A percentile compares a stretch with the other conserved stretches of the same genome.
Conservation (phyloP, 495 filamentous ascomycete species). For the Aspergillus olivimuriae region DNA sequence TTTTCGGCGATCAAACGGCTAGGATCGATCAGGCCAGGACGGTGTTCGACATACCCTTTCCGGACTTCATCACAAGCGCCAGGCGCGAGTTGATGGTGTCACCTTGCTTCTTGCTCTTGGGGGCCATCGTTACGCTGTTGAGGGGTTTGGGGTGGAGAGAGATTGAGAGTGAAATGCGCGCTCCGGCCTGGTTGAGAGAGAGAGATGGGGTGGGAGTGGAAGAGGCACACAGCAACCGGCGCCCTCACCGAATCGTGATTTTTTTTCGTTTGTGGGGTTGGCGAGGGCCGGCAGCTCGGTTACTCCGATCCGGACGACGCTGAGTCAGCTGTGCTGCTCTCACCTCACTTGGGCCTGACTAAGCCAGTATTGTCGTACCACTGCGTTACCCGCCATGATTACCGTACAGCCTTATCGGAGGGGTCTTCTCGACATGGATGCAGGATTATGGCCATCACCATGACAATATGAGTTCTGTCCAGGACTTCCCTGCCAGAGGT, state of each 20-base stretch:
- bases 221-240: background rate
- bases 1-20: no score
- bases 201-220: background rate
- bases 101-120: conserved; percentile 90
- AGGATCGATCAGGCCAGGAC: background rate
- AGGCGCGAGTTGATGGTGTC: conserved; percentile 87
- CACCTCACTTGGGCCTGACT: no score
- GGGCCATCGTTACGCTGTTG: conserved; percentile 65
- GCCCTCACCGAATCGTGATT: background rate
- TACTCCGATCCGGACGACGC: background rate
- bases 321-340: no score
- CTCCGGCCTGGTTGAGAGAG: conserved; percentile 15
- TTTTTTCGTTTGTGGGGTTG: background rate
- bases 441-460: no score
- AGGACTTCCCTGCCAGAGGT: no score
- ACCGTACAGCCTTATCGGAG: no score
- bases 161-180: conserved; percentile 2
- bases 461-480: no score
- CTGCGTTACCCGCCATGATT: no score
- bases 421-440: no score
- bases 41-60: conserved; percentile 56
- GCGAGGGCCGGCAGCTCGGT: background rate
- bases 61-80: conserved; percentile 93
- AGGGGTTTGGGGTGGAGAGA: conserved; percentile 10
- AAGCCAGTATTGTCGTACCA: no score